A percentile compares a stretch with the other conserved stretches of the same genome.
phyloP scores from a whole-genome alignment of 192 early-diverging fungal genomes.

The Mortierella hygrophila region DNA sequence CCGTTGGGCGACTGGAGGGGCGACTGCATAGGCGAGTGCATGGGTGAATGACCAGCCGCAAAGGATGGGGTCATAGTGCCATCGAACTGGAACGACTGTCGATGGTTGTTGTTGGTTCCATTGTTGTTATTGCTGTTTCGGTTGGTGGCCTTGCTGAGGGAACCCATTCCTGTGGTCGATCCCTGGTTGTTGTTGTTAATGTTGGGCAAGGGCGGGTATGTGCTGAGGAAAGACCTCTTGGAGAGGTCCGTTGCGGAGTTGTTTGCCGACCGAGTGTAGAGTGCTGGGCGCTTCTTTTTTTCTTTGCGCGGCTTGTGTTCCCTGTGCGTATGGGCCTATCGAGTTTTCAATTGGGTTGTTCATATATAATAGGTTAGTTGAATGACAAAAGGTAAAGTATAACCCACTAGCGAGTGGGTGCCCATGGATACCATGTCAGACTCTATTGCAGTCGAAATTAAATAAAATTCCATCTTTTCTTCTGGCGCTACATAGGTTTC shows the following conservation, averaged over 20 bases:
- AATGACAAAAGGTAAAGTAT: not conserved
- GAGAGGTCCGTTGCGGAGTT: slow-evolving; percentile 31
- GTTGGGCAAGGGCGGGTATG: slow-evolving; percentile 34
- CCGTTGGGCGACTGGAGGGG: slow-evolving; percentile 38
- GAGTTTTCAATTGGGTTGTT: not conserved
- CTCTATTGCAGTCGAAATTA: not conserved
- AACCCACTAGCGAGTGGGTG: not conserved
- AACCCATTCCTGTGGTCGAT: slow-evolving; percentile 17
- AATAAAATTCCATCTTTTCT: not conserved
- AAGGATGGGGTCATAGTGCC: not conserved
- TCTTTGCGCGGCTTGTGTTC: slow-evolving; percentile 33
- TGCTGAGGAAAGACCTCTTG: slow-evolving; percentile 22
- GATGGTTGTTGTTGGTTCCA: not conserved
- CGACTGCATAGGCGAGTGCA: slow-evolving; percentile 37
- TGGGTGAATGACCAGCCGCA: slow-evolving; percentile 15
- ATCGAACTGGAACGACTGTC: slow-evolving; percentile 7
- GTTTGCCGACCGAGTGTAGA: slow-evolving; percentile 44
- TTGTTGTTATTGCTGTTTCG: slow-evolving; percentile 6
- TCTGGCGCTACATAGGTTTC: not conserved
- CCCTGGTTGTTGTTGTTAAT: slow-evolving; percentile 8
- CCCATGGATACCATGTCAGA: not conserved
- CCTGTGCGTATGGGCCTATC: slow-evolving; percentile 5
- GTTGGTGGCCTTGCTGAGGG: slow-evolving; percentile 8
- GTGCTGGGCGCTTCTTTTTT: slow-evolving; percentile 46
- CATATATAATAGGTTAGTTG: not conserved